Percentiles rank a stretch among this genome's conserved stretches.
Evolutionary conservation across 2,329 filamentous ascomycete species (phyloP).

Genomic region (Penicillium sp.): DNA sequence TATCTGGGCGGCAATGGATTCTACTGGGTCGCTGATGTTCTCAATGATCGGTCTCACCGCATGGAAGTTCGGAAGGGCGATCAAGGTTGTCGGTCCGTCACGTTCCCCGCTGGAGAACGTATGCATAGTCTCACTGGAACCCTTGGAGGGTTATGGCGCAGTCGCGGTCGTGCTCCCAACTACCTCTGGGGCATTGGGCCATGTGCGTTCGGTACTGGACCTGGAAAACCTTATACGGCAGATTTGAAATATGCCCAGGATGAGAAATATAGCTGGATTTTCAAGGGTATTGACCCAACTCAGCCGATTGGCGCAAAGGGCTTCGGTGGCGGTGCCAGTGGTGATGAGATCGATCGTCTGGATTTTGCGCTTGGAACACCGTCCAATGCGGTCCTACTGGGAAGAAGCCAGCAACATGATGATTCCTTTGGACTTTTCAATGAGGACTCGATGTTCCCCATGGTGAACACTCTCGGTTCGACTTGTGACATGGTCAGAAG

Average conservation of each 20-base stretch:
- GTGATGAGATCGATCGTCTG: slow-evolving; percentile 39
- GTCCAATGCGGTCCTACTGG: slow-evolving; percentile 23
- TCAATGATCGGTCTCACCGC: slow-evolving; percentile 27
- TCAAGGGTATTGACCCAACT: slow-evolving; percentile 11
- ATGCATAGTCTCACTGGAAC: slow-evolving; percentile 30
- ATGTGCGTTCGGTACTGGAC: slow-evolving; percentile 31
- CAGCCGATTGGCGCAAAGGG: slow-evolving; percentile 13
- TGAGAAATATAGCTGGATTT: not conserved
- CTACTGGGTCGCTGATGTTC: slow-evolving; percentile 30
- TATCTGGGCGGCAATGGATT: slow-evolving; percentile 43
- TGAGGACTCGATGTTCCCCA: not conserved
- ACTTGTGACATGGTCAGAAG: not conserved
- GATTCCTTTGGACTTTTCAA: slow-evolving; percentile 1
- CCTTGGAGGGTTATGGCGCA: slow-evolving; percentile 36
- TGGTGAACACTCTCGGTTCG: not conserved
- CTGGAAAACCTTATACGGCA: slow-evolving; percentile 25
- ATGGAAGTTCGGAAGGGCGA: slow-evolving; percentile 38
- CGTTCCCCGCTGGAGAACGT: slow-evolving; percentile 30
- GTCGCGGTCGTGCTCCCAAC: slow-evolving; percentile 31
- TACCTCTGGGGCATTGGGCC: slow-evolving; percentile 32
- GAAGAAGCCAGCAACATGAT: not conserved
- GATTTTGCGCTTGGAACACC: slow-evolving; percentile 34
- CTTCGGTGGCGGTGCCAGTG: slow-evolving; percentile 33
- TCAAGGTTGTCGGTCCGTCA: slow-evolving; percentile 31
- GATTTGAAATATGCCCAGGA: not conserved